Conservation (phyloP, 2,329 filamentous ascomycete species). For the Monilinia aucupariae region DNA sequence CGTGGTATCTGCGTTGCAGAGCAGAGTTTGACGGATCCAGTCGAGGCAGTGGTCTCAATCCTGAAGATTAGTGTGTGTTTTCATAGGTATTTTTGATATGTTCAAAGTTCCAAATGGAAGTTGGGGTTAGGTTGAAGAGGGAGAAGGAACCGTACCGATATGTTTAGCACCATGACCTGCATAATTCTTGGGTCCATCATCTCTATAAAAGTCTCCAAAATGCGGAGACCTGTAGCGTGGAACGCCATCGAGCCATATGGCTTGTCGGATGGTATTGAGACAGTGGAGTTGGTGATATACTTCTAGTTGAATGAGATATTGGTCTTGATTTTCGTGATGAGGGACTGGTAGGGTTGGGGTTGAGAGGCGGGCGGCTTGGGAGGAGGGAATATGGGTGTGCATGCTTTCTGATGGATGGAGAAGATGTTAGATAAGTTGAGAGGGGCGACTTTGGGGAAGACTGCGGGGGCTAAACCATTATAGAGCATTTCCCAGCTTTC, state of each 20-base stretch:
- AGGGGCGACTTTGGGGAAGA: too few species aligned
- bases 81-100: background rate
- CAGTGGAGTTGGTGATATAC: background rate
- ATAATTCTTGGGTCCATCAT: slow-evolving; percentile 1
- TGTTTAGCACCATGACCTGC: slow-evolving; percentile 9
- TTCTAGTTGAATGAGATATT: background rate
- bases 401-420: slow-evolving; percentile 3
- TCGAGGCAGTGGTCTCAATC: slow-evolving; percentile 7
- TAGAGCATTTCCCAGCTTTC: slow-evolving; percentile 8
- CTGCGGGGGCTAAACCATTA: background rate
- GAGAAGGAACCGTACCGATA: background rate
- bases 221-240: background rate
- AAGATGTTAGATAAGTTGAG: background rate
- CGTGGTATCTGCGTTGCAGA: slow-evolving; percentile 10
- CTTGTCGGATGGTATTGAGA: slow-evolving; percentile 11
- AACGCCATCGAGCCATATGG: slow-evolving; percentile 1
- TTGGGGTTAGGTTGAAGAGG: background rate
- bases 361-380: background rate
- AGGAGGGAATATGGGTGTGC: background rate
- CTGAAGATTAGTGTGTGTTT: background rate
- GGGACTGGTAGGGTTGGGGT: background rate
- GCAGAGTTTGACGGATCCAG: slow-evolving; percentile 10
- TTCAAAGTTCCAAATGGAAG: too few species aligned
- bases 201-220: slow-evolving; percentile 3
- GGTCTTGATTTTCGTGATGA: background rate